Base-by-base conservation (phyloP, 2,329 filamentous ascomycete species). In the Pestalotiopsis sp. region DNA sequence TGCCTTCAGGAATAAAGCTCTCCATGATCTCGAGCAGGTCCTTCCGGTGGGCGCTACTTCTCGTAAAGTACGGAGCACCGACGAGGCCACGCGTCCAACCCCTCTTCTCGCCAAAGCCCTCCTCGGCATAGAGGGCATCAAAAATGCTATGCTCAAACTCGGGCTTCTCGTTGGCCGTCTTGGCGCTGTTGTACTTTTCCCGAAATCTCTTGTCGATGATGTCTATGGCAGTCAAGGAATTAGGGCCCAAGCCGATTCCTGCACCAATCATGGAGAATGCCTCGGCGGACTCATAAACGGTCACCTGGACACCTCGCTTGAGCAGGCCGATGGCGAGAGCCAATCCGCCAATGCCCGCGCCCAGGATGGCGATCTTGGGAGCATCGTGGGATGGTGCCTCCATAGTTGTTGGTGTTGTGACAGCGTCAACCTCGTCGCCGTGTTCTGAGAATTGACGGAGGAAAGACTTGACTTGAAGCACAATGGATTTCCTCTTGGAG, bases 1-100 rank as follows among this genome's bases (percentile, higher is more conserved):
- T 72, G 20, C 70, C 74, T 5, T 66, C 20, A 1, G 77, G 75
- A 23, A 79, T 76, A 65, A 77, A 73, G 64, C 73, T 76, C 49
- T 74, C 72, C 80, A 85, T 81, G 56, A 83, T 81, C 36, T 83
- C 79, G 11, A 85, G 72, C 61, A 85, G 70, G 65, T 80, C 80
- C 65, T 77, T 81, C 45, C 83, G 74, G 70, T 84, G 82, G 5
- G 81, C 82, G 45, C 80, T 80, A 63, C 78, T 81, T 17, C 81
- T 74, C 31, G 77, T 78, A 69, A 80, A 83, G 58, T 78, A 78
- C 27, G 73, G 71, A 20, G 79, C 77, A 4, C 81, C 80, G 64
- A 81, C 77, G 12, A 76, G 75, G 9, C 77, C 80, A 2, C 79
- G 77, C 25, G 72, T 78, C 78, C 80, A 82, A 13, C 75, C 75